phyloP scores from a whole-genome alignment of 2,329 filamentous ascomycete genomes.

The Colletotrichum echinochloae region DNA sequence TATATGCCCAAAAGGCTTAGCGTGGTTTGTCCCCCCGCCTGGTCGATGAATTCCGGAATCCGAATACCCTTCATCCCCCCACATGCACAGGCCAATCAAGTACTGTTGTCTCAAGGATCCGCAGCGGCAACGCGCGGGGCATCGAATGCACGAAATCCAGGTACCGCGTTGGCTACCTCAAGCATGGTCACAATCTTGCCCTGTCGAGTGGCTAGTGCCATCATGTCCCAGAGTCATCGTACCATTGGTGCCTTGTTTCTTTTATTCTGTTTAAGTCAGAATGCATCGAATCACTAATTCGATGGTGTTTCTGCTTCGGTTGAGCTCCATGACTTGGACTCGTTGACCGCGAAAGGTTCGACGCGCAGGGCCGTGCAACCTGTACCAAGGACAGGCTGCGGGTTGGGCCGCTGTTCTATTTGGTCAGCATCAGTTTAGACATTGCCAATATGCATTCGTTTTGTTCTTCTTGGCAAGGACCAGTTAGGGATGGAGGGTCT shows the following conservation, averaged over 20 bases:
- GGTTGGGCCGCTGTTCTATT: not conserved
- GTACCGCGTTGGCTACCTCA: not conserved
- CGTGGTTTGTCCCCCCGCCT: not conserved
- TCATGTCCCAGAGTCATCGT: not conserved
- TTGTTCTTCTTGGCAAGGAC: not conserved
- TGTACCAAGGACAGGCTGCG: not conserved
- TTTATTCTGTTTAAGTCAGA: not conserved
- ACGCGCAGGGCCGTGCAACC: not conserved
- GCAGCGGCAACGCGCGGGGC: constrained; percentile 24
- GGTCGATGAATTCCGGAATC: not conserved
- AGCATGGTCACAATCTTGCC: not conserved
- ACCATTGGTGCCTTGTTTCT: not conserved
- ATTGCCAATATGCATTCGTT: not conserved
- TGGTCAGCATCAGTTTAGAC: not conserved
- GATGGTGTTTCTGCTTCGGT: not conserved
- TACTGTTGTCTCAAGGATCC: not conserved
- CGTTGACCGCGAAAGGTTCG: not conserved
- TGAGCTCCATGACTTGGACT: no score
- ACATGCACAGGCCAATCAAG: constrained; percentile 15
- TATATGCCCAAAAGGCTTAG: not conserved
- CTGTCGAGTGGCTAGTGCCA: not conserved
- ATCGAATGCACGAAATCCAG: constrained; percentile 26
- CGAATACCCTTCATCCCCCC: constrained; percentile 3
- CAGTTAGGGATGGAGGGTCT: no score
- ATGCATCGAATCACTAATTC: no score